Conservation (phyloP, 2,329 filamentous ascomycete genomes). For the Fusarium udum region DNA sequence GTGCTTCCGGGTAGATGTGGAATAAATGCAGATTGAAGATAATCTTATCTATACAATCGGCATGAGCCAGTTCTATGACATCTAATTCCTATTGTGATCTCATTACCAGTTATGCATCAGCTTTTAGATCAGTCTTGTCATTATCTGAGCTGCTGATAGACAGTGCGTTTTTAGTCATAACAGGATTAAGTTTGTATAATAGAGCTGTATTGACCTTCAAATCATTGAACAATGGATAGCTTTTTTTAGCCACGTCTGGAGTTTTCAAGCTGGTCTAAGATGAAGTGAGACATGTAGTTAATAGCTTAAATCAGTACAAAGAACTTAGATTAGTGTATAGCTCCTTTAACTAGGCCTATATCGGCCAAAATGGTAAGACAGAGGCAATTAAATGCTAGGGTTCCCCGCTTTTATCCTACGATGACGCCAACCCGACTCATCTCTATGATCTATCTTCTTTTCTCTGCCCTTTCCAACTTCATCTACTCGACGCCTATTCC, state of each 20-base stretch:
- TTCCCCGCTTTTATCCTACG: background rate
- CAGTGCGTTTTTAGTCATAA: rapidly evolving
- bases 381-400: rapidly evolving
- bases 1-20: background rate
- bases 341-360: background rate
- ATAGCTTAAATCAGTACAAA: background rate
- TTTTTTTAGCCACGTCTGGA: too few species aligned
- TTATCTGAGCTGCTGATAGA: rapidly evolving
- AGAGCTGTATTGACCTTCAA: too few species aligned
- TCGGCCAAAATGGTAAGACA: too few species aligned
- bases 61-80: background rate
- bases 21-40: background rate
- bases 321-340: background rate
- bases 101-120: rapidly evolving
- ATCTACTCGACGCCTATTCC: background rate
- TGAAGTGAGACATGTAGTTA: background rate
- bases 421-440: background rate
- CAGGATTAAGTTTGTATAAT: rapidly evolving
- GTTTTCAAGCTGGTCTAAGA: background rate
- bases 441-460: background rate
- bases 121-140: rapidly evolving
- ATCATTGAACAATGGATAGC: too few species aligned
- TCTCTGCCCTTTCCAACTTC: background rate
- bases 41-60: background rate
- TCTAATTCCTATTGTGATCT: rapidly evolving